These are phyloP conservation scores for Diaporthe helianthi DNA, from an alignment of 2,329 filamentous ascomycete species.

Conservation along the genomic window DNA sequence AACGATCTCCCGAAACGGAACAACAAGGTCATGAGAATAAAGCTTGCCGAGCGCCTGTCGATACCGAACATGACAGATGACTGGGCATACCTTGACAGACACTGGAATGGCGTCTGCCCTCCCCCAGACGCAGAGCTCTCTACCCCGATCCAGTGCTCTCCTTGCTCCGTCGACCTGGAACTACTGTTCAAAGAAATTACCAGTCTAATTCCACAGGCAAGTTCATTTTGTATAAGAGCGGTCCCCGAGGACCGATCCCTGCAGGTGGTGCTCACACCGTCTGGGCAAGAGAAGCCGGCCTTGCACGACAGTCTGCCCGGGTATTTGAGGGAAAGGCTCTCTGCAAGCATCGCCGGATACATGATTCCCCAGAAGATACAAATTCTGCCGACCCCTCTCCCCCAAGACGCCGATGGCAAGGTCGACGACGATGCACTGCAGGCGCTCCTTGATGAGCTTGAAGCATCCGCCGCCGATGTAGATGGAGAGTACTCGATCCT, in stretches of 20 bases:
- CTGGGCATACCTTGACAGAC: slow-evolving; percentile 51
- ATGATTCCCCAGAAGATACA: slow-evolving; percentile 49
- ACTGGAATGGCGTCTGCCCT: slow-evolving; percentile 58
- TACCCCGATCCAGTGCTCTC: slow-evolving; percentile 46
- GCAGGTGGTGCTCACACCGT: slow-evolving; percentile 16
- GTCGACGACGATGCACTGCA: slow-evolving; percentile 25
- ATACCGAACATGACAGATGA: slow-evolving; percentile 54
- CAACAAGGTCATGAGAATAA: slow-evolving; percentile 64
- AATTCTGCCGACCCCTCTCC: slow-evolving; percentile 45
- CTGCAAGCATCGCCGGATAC: slow-evolving; percentile 41
- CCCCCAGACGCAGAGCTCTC: slow-evolving; percentile 54
- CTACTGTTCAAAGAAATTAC: slow-evolving; percentile 36
- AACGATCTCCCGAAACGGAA: slow-evolving; percentile 61
- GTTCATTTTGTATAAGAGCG: slow-evolving; percentile 37
- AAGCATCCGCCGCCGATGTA: slow-evolving; percentile 1
- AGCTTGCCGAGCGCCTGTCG: slow-evolving; percentile 55
- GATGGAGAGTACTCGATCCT: slow-evolving; percentile 41
- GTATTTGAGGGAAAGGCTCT: slow-evolving; percentile 34
- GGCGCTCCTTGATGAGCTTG: not conserved
- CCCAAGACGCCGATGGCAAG: slow-evolving; percentile 40
- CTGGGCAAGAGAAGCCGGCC: not conserved
- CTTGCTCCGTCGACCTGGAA: slow-evolving; percentile 45
- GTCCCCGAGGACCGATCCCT: slow-evolving; percentile 35
- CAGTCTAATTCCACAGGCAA: not conserved
- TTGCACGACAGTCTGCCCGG: slow-evolving; percentile 19